Evolutionary conservation across 768 basidiomycete genomes (phyloP).

Genomic region (Suillus sp.): DNA sequence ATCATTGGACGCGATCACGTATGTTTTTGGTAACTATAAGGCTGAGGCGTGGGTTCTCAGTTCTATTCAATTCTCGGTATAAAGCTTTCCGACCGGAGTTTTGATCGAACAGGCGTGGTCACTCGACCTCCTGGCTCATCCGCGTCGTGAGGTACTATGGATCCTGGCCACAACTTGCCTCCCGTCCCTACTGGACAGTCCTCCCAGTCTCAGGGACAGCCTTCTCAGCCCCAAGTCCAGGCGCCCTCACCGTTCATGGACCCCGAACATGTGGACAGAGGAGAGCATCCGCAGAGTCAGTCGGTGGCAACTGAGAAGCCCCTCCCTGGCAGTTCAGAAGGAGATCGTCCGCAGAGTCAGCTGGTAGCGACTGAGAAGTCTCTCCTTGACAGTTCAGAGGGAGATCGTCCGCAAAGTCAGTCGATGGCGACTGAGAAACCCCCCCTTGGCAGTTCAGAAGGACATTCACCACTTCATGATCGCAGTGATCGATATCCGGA

Average conservation of each 20-base stretch:
- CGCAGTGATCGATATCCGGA: conserved; percentile 13
- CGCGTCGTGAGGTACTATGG: conserved; percentile 19
- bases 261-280: conserved; percentile 13
- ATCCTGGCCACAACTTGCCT: conserved; percentile 12
- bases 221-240: neutral
- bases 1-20: neutral
- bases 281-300: conserved; percentile 1
- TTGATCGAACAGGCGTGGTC: neutral
- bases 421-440: conserved; percentile 15
- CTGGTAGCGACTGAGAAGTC: conserved; percentile 14
- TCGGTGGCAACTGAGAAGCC: conserved; percentile 13
- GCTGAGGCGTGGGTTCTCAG: neutral
- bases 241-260: neutral
- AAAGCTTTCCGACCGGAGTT: neutral
- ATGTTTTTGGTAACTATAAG: neutral
- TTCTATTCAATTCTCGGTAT: neutral
- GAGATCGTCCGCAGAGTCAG: conserved; percentile 1
- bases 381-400: conserved; percentile 11
- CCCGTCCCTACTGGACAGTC: neutral
- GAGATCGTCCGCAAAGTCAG: conserved; percentile 1
- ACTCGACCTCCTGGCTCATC: neutral
- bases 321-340: conserved; percentile 16
- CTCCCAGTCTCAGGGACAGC: conserved; percentile 1
- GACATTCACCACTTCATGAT: neutral
- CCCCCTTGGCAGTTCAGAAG: conserved; percentile 12